Conservation (phyloP, 331 rosid genomes). For the Prunus yedoensis region DNA sequence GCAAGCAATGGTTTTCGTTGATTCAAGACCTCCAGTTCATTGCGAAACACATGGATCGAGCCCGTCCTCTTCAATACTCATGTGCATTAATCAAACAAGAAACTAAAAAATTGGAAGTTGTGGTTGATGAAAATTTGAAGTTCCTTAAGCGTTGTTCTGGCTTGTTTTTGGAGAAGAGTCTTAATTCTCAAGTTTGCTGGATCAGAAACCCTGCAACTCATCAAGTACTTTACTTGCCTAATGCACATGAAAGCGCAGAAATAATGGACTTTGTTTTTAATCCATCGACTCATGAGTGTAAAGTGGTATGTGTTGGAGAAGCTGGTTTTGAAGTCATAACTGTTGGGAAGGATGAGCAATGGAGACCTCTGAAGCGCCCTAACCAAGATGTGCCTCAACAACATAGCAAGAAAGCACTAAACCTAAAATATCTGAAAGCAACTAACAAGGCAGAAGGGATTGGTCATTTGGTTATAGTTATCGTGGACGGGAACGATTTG, state of each 20-base stretch:
- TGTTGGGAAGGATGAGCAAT: background rate
- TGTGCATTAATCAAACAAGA: background rate
- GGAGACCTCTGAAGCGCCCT: background rate
- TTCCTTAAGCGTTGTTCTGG: background rate
- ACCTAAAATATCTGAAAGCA: too few relatives aligned
- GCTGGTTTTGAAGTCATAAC: background rate
- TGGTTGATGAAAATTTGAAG: background rate
- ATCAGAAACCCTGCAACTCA: background rate
- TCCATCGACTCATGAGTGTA: background rate
- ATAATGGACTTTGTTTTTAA: background rate
- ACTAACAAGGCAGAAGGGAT: background rate
- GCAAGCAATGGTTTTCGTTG: constrained; percentile 10
- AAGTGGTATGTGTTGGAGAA: background rate
- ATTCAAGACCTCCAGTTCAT: background rate
- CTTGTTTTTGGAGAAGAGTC: constrained; percentile 6
- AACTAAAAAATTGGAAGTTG: background rate
- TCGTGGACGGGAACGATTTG: background rate
- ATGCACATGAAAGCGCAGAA: background rate
- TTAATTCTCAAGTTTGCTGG: background rate
- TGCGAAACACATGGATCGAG: background rate
- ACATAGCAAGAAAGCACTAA: background rate
- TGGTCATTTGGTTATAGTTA: background rate
- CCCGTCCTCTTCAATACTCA: background rate
- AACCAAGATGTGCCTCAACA: background rate
- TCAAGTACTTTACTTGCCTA: background rate